Evolutionary conservation across 371 early-diverging fungal species (phyloP).

Genomic region (Nosema muscidifuracis): DNA sequence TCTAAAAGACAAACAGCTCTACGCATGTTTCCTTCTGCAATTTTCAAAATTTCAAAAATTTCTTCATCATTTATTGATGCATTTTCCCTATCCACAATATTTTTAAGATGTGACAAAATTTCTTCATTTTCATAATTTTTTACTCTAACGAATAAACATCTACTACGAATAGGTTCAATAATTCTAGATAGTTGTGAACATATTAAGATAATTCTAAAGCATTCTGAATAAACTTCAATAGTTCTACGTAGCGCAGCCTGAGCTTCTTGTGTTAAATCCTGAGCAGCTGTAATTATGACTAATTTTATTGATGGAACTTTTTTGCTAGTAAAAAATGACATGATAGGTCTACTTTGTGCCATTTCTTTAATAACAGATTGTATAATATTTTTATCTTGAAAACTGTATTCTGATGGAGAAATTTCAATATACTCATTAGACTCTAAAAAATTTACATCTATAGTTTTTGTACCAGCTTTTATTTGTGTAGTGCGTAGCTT

Average conservation of each 20-base stretch:
- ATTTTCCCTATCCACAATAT: constrained; percentile 45
- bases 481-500: constrained; percentile 80
- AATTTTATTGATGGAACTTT: constrained; percentile 64
- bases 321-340: constrained; percentile 54
- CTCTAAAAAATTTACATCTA: constrained; percentile 66
- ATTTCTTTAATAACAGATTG: constrained; percentile 92
- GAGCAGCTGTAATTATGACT: constrained; percentile 89
- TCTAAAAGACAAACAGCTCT: constrained; percentile 77
- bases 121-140: constrained; percentile 71
- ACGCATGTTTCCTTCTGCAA: constrained; percentile 73
- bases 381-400: constrained; percentile 82
- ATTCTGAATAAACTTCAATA: constrained; percentile 92
- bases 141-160: constrained; percentile 82
- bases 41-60: constrained; percentile 65
- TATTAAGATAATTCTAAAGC: constrained; percentile 83
- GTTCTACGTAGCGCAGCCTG: constrained; percentile 94
- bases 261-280: constrained; percentile 78
- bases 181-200: constrained; percentile 78
- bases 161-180: constrained; percentile 83
- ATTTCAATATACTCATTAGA: constrained; percentile 58
- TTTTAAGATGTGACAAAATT: constrained; percentile 58
- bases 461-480: constrained; percentile 76
- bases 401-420: constrained; percentile 70
- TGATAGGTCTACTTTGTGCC: constrained; percentile 91
- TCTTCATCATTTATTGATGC: constrained; percentile 23